Conservation (phyloP, 2,329 filamentous ascomycete genomes). For the Rutstroemia sp. region DNA sequence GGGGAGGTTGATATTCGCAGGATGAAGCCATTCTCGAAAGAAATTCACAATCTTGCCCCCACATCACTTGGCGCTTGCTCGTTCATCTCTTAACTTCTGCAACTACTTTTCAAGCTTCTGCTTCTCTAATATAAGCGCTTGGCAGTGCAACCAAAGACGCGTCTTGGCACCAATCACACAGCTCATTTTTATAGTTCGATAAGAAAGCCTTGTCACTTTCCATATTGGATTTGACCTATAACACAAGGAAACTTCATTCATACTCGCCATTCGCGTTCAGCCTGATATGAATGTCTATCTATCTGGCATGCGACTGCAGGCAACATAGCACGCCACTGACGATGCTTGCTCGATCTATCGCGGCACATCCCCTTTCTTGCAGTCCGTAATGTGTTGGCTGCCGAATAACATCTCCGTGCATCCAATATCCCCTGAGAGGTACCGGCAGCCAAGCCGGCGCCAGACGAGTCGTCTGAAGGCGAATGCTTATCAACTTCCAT, state of each 20-base stretch:
- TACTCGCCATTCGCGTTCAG: not conserved
- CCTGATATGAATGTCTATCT: conserved; percentile 1
- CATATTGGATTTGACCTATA: not conserved
- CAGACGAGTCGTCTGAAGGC: not conserved
- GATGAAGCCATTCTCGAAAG: conserved; percentile 4
- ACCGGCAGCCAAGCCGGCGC: not conserved
- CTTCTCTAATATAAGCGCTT: not conserved
- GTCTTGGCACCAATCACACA: not conserved
- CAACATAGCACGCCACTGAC: not conserved
- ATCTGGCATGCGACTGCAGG: not conserved
- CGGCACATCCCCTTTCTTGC: not conserved
- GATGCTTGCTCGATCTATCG: not conserved
- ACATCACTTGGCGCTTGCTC: not conserved
- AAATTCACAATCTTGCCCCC: not conserved
- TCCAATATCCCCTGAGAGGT: not conserved
- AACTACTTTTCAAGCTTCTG: conserved; percentile 1
- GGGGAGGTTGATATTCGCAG: conserved; percentile 4
- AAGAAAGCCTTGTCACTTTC: conserved; percentile 6
- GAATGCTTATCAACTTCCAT: conserved; percentile 4
- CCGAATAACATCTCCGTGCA: not conserved
- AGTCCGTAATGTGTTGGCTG: not conserved
- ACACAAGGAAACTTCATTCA: not conserved
- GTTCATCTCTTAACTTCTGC: conserved; percentile 6
- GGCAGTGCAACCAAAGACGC: not conserved
- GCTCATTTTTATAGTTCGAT: not conserved